Conservation (phyloP, 23 red algal genomes). For the Gracilaria vermiculophylla region DNA sequence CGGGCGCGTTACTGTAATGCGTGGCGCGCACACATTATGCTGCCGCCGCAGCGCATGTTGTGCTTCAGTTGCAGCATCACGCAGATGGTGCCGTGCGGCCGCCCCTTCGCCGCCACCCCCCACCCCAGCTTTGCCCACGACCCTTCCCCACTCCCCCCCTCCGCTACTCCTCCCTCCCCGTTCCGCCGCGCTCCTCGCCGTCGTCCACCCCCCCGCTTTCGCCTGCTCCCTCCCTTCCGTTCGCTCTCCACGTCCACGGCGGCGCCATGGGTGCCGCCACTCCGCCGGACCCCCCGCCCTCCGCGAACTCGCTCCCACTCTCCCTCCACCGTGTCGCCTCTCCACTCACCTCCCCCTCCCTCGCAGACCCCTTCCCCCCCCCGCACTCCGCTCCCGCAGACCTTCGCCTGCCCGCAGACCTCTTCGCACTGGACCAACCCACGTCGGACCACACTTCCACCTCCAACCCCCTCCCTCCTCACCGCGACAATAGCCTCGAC, state of each 20-base stretch:
- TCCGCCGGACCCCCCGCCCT: background rate
- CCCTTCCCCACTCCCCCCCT: background rate
- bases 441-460: constrained; percentile 12
- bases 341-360: constrained; percentile 33
- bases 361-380: background rate
- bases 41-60: background rate
- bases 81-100: too few species aligned
- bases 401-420: background rate
- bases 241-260: background rate
- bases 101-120: too few species aligned
- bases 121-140: too few species aligned
- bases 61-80: background rate
- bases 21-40: background rate
- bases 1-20: background rate
- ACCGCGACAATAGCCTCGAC: background rate
- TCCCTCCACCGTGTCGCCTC: constrained; percentile 14
- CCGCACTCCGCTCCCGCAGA: background rate
- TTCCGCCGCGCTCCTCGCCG: background rate
- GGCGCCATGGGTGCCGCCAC: constrained; percentile 17
- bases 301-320: background rate
- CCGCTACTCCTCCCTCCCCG: background rate
- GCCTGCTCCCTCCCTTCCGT: background rate
- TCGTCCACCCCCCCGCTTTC: background rate
- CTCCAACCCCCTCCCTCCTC: background rate
- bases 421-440: background rate